phyloP scores from a whole-genome alignment of 139 green algal genomes.

The Pleodorina starrii region DNA sequence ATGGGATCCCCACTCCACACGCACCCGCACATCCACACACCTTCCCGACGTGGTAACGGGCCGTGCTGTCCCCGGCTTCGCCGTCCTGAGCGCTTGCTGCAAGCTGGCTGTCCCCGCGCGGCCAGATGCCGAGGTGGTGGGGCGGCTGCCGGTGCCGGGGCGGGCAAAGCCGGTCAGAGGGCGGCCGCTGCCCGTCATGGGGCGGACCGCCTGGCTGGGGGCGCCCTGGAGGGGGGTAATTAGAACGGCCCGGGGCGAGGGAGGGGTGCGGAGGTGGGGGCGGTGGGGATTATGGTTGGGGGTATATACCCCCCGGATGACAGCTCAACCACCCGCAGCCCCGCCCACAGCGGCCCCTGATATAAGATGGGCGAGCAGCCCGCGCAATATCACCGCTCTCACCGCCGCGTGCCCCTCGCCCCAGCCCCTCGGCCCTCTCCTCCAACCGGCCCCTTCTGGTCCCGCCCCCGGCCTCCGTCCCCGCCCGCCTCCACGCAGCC shows the following conservation, averaged over 20 bases:
- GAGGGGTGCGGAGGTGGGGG: not conserved
- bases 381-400: no score
- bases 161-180: conserved; percentile 82
- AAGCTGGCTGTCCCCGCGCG: conserved; percentile 52
- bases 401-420: no score
- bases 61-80: conserved; percentile 71
- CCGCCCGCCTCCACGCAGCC: no score
- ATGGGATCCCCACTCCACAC: not conserved
- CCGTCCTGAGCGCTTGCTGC: conserved; percentile 53
- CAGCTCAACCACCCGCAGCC: no score
- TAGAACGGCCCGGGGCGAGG: no score
- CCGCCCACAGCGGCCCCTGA: no score
- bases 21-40: conserved; percentile 39
- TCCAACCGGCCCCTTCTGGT: no score
- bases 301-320: no score
- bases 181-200: conserved; percentile 71
- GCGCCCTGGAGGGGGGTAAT: conserved; percentile 41
- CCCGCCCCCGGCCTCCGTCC: no score
- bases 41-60: conserved; percentile 80
- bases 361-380: no score
- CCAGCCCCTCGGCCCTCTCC: no score
- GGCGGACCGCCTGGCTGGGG: conserved; percentile 69
- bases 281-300: no score
- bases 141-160: conserved; percentile 65
- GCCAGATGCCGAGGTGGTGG: conserved; percentile 50